Evolutionary conservation across 495 filamentous ascomycete species (phyloP), one percentile per base, ranked within the genome.

Genomic region (Penicillium fimorum): DNA sequence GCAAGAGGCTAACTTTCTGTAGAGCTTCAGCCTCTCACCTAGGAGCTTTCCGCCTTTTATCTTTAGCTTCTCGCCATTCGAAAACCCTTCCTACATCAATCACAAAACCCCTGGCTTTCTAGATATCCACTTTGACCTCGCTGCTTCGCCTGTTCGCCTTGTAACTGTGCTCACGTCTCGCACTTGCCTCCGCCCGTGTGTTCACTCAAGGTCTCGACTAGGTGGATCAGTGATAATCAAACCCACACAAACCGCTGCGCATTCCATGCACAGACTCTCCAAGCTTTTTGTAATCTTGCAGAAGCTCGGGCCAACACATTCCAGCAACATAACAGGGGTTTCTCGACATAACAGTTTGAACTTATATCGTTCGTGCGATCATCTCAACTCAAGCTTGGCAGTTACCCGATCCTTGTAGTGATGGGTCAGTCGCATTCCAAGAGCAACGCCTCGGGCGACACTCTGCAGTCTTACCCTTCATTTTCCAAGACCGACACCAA

Each of bases 401-500:
- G 53, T 66, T 43, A 70, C 69, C 67, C 64, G 37, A 63, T 57
- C 66, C 64, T 68, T 70, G 64, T 67, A 61, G 77, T 57, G 49
- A 97, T 97, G 93, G 93, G 93, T 74, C 95, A 97, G 78, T 85
- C 91, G 79, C 81, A 84, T 70, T 97, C 93, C 68, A 96, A 94
- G 77, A 76, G 78, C 67, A 81, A 83, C 64, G 84, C 76, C 65
- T 73, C 71, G 59, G 70, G 75, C 56, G 83, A 86, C 60, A 68
- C 76, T 56, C 73, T 93, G 52, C 86, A 88, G 70, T 87, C 88
- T 25, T 94, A 91, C 73, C 90, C 93, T 35, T 96, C 94, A 22
- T 92, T 98, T 71, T 88, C 87, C 69, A 90, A 89, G 67, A 89
- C 93, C 22, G 94, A 98, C 70, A 98, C 94, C 38, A 92, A 92